Evolutionary conservation across 495 filamentous ascomycete genomes (phyloP).

Genomic region (Xylaria castorea): DNA sequence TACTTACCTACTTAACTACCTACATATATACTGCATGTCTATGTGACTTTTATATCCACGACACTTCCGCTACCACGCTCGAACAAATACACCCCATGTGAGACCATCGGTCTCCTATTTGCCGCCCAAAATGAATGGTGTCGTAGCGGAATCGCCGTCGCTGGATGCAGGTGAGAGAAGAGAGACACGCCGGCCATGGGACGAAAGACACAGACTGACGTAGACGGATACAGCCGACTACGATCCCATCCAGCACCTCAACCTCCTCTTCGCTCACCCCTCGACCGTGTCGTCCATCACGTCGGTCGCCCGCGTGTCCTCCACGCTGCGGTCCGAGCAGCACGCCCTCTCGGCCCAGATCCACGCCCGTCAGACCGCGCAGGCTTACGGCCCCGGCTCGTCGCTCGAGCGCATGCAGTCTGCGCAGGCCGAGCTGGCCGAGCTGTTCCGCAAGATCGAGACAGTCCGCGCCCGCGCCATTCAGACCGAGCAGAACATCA

Average conservation of each 20-base stretch:
- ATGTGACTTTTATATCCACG: not conserved
- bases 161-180: conserved; percentile 58
- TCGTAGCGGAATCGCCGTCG: conserved; percentile 47
- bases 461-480: conserved; percentile 87
- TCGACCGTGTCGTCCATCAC: conserved; percentile 83
- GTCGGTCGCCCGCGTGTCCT: conserved; percentile 73
- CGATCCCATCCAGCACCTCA: conserved; percentile 91
- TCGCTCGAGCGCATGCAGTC: conserved; percentile 88
- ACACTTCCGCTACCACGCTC: not conserved
- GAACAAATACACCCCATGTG: not conserved
- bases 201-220: conserved; percentile 3
- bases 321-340: conserved; percentile 76
- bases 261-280: conserved; percentile 90
- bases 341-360: conserved; percentile 87
- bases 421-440: conserved; percentile 85
- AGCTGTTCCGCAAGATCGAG: conserved; percentile 95
- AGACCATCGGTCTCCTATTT: conserved; percentile 24
- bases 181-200: not conserved
- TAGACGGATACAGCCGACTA: conserved; percentile 73
- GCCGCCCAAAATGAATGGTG: conserved; percentile 52
- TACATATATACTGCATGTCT: not conserved
- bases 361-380: conserved; percentile 73
- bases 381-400: conserved; percentile 85
- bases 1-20: not conserved
- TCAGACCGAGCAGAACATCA: conserved; percentile 93